A percentile compares a stretch with the other conserved stretches of the same genome.
These are phyloP conservation scores for Mycena metata DNA, from an alignment of 768 basidiomycete species.

Conservation along the genomic window DNA sequence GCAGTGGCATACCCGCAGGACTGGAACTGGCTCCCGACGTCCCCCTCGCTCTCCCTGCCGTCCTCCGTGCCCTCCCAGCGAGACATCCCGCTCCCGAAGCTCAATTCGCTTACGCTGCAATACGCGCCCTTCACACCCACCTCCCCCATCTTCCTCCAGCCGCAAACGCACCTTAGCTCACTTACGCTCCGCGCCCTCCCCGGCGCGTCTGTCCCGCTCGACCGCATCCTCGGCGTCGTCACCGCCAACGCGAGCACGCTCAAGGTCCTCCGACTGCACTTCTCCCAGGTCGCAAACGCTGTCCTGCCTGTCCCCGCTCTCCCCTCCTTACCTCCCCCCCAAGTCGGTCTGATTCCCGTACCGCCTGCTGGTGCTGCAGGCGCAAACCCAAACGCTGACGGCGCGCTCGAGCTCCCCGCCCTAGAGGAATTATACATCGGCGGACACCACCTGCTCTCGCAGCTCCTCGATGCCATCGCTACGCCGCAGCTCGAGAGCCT, in stretches of 20 bases:
- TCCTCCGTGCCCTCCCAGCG: background rate
- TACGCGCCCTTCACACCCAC: constrained; percentile 85
- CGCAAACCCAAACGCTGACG: too few species aligned
- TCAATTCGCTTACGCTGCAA: constrained; percentile 73
- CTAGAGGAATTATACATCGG: constrained; percentile 71
- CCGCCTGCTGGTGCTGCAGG: too few species aligned
- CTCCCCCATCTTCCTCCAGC: constrained; percentile 72
- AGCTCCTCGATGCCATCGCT: constrained; percentile 71
- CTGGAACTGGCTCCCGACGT: constrained; percentile 79
- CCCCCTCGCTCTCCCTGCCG: background rate
- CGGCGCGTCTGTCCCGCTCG: constrained; percentile 71
- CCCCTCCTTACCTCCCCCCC: background rate
- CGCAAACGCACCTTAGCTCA: constrained; percentile 60
- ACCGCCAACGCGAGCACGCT: constrained; percentile 68
- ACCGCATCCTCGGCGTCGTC: constrained; percentile 78
- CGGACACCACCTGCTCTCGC: constrained; percentile 74
- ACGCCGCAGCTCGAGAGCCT: constrained; percentile 71
- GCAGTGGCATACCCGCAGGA: constrained; percentile 68
- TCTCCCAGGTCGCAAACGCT: constrained; percentile 70
- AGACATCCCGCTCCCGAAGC: constrained; percentile 56
- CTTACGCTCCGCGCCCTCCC: constrained; percentile 78
- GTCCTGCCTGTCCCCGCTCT: constrained; percentile 62
- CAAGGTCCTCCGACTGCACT: constrained; percentile 70
- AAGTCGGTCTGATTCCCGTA: too few species aligned
- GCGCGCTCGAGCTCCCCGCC: constrained; percentile 30